Base-by-base conservation (phyloP, 2,329 filamentous ascomycete genomes). In the Colletotrichum sp. region DNA sequence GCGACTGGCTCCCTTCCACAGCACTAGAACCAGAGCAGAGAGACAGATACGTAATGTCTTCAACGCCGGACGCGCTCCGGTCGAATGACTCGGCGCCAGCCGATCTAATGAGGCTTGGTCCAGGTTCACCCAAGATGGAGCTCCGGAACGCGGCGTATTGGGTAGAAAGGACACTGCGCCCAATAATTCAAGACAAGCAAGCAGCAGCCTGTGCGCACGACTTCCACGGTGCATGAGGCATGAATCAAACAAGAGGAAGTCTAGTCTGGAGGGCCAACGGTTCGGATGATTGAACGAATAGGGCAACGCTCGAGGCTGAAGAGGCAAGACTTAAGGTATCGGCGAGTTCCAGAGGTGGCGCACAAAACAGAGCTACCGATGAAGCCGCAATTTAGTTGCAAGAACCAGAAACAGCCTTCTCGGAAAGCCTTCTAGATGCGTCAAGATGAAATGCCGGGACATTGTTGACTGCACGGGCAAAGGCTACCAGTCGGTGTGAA, bases 31-130 rank as follows among this genome's bases (percentile, higher is more conserved):
- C 30, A 27, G 29, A 55, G 36, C 15, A 61, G 30, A 16, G 30
- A 44, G 52, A 30, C 25, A 6, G 62, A 71, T 68, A 57, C 68
- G 69, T 75, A 73, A 73, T 59, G 44, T 64, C 44, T 57, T 67
- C 55, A 73, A 69, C 32, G 27, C 44, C 64, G 73, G 64, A 66
- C 59, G 63, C n/a, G 44, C 63, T 73, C 71, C 64, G 29, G 15
- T 44, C 64, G 57, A 73, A 68, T 76, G 73, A 76, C 73, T 76
- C 73, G 73, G 64, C 70, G 73, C 32, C 73, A 73, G 34, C 64
- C 70, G 64, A 73, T 52, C 44, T 64, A 44, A 30, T 30, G 39
- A 65, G 70, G 27, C 34, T 73, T 71, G 27, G 64, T 49, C 70
- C n/a, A 34, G 73, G 64, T 72, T 73, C 52, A 72, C 27, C 73